These are phyloP conservation scores for Metschnikowia sp. DNA, from an alignment of 805 yeast species.

Conservation along the genomic window DNA sequence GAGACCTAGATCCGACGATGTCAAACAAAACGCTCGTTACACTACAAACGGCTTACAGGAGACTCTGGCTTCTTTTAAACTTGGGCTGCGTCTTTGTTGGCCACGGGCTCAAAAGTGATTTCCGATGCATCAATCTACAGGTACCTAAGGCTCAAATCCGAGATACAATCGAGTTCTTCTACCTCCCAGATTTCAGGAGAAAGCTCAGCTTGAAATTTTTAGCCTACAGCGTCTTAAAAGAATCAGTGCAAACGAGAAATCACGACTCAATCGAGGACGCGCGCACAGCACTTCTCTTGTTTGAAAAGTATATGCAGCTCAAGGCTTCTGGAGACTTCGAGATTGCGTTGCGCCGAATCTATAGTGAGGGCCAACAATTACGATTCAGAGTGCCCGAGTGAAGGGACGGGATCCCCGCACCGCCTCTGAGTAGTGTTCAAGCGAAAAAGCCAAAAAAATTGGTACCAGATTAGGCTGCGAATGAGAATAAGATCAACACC, in stretches of 20 bases:
- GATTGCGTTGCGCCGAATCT: constrained; percentile 58
- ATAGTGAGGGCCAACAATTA: constrained; percentile 61
- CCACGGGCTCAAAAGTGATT: constrained; percentile 88
- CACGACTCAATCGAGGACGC: constrained; percentile 99
- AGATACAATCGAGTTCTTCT: constrained; percentile 82
- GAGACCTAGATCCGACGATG: constrained; percentile 72
- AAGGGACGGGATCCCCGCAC: background rate
- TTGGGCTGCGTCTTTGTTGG: constrained; percentile 92
- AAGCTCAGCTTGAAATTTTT: constrained; percentile 80
- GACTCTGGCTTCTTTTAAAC: constrained; percentile 85
- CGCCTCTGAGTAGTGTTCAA: background rate
- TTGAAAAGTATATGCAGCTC: constrained; percentile 67
- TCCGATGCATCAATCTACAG: constrained; percentile 86
- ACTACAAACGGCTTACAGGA: constrained; percentile 78
- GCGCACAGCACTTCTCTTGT: constrained; percentile 72
- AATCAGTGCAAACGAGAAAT: constrained; percentile 83
- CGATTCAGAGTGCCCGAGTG: constrained; percentile 49
- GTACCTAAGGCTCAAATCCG: constrained; percentile 84
- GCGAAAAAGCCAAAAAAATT: too few species aligned
- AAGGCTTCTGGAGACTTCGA: constrained; percentile 58
- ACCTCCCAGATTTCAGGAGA: constrained; percentile 69
- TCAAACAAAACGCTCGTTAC: constrained; percentile 73
- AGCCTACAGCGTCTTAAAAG: constrained; percentile 72
- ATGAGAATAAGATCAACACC: too few species aligned
- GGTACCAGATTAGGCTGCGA: too few species aligned